phyloP scores from a whole-genome alignment of 495 filamentous ascomycete species.

The Corynascus novoguineensis region DNA sequence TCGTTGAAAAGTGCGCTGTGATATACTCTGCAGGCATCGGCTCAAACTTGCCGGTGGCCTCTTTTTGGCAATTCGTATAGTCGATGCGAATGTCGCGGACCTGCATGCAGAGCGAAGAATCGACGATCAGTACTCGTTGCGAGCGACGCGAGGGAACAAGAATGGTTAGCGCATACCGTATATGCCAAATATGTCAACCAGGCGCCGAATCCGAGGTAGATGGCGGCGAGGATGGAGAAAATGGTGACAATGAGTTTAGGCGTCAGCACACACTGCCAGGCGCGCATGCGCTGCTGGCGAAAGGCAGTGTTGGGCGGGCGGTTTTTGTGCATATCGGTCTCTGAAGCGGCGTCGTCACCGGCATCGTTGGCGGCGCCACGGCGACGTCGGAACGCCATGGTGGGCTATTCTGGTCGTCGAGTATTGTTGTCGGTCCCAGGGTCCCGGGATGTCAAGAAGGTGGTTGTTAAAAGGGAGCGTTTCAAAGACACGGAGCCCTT shows the following conservation, averaged over 20 bases:
- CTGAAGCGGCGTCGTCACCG: slow-evolving; percentile 22
- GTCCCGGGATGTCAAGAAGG: slow-evolving; percentile 4
- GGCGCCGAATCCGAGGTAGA: slow-evolving; percentile 35
- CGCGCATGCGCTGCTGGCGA: slow-evolving; percentile 36
- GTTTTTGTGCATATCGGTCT: slow-evolving; percentile 30
- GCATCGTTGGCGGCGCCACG: slow-evolving; percentile 24
- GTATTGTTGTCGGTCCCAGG: slow-evolving; percentile 9
- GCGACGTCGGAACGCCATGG: slow-evolving; percentile 34
- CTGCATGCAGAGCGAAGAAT: slow-evolving; percentile 48
- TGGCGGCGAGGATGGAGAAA: slow-evolving; percentile 32
- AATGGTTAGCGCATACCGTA: slow-evolving; percentile 20
- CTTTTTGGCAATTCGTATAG: slow-evolving; percentile 67
- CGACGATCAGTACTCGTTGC: slow-evolving; percentile 16
- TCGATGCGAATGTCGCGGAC: slow-evolving; percentile 88
- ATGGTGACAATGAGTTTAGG: slow-evolving; percentile 36
- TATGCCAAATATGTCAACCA: slow-evolving; percentile 31
- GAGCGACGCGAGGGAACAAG: neutral
- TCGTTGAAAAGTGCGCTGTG: slow-evolving; percentile 58
- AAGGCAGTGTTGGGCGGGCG: slow-evolving; percentile 35
- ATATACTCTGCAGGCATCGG: slow-evolving; percentile 54
- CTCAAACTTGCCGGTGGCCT: slow-evolving; percentile 33
- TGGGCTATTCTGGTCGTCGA: slow-evolving; percentile 11
- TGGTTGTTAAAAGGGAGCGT: slow-evolving; percentile 17
- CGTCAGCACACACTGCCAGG: slow-evolving; percentile 37
- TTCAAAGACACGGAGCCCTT: slow-evolving; percentile 30